Conservation (phyloP, 2,329 filamentous ascomycete genomes). For the Rachicladosporium sp. region DNA sequence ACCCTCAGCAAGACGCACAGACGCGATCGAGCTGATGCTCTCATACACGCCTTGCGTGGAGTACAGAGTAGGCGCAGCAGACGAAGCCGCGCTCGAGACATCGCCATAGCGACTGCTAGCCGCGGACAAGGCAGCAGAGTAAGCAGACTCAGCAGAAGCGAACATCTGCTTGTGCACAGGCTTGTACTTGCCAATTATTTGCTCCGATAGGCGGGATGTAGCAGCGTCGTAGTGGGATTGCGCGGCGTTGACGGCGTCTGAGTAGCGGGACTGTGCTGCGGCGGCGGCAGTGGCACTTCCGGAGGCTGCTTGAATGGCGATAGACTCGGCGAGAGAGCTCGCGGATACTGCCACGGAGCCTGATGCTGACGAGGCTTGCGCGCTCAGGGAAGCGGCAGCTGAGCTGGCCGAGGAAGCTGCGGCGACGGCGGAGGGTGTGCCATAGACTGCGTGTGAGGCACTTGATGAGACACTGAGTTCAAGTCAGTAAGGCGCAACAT, state of each 20-base stretch:
- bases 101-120: conserved; percentile 48
- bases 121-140: conserved; percentile 50
- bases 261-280: conserved; percentile 46
- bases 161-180: conserved; percentile 58
- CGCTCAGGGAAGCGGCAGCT: conserved; percentile 19
- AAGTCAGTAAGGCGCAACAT: no score
- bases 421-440: conserved; percentile 34
- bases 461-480: no score
- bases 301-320: conserved; percentile 37
- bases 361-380: conserved; percentile 5
- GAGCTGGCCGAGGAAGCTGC: conserved; percentile 26
- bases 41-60: conserved; percentile 36
- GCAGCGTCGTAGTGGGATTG: conserved; percentile 58
- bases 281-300: conserved; percentile 31
- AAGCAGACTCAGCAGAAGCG: conserved; percentile 55
- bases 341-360: no score
- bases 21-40: conserved; percentile 55
- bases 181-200: conserved; percentile 56
- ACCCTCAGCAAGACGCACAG: conserved; percentile 58
- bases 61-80: conserved; percentile 13
- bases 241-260: conserved; percentile 51
- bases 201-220: conserved; percentile 52
- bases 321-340: conserved; percentile 19
- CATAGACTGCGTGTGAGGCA: conserved; percentile 46
- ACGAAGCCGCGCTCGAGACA: conserved; percentile 39